A percentile compares a stretch with the other conserved stretches of the same genome.
phyloP scores from a whole-genome alignment of 1,139 yeast species.

The Wickerhamomyces sp. region DNA sequence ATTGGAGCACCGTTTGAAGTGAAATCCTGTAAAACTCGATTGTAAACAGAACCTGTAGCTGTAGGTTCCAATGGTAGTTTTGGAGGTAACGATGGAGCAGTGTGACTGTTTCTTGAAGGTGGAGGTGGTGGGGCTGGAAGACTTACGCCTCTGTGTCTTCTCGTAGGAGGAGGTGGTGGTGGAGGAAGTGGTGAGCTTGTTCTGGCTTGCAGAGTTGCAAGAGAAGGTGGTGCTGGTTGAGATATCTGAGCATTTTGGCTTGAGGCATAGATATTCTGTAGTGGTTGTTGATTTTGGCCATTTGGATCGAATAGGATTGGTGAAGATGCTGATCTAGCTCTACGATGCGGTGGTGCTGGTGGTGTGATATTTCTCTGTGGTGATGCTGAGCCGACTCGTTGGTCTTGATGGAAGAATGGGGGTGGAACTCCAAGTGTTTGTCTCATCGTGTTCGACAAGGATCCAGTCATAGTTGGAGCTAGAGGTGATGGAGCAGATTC shows the following conservation, averaged over 20 bases:
- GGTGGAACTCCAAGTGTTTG: slow-evolving; percentile 4
- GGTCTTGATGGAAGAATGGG: slow-evolving; percentile 3
- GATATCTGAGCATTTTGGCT: slow-evolving; percentile 2
- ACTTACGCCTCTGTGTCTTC: slow-evolving; percentile 13
- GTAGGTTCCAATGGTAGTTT: slow-evolving; percentile 10
- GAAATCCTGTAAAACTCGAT: slow-evolving; percentile 12
- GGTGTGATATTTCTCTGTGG: slow-evolving; percentile 26
- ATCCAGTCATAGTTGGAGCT: slow-evolving; percentile 51
- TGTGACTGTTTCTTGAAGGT: slow-evolving; percentile 18
- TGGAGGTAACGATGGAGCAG: slow-evolving; percentile 20
- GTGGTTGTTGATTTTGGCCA: slow-evolving; percentile 9
- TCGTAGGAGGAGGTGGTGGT: slow-evolving; percentile 15
- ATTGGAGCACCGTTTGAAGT: slow-evolving; percentile 12
- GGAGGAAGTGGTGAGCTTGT: slow-evolving; percentile 16
- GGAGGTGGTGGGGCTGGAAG: slow-evolving; percentile 25
- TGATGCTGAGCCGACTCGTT: slow-evolving; percentile 8
- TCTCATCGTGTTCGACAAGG: slow-evolving; percentile 29
- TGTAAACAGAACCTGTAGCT: slow-evolving; percentile 7
- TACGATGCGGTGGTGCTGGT: slow-evolving; percentile 38
- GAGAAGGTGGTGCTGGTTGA: slow-evolving; percentile 8
- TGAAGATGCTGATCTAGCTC: slow-evolving; percentile 39
- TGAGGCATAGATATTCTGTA: background rate
- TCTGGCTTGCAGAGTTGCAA: slow-evolving; percentile 9
- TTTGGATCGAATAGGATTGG: slow-evolving; percentile 32
- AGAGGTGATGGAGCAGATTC: slow-evolving; percentile 27